A percentile compares a stretch with the other conserved stretches of the same genome.
Conservation (phyloP, 306 rosid species). For the Ormosia emarginata region DNA sequence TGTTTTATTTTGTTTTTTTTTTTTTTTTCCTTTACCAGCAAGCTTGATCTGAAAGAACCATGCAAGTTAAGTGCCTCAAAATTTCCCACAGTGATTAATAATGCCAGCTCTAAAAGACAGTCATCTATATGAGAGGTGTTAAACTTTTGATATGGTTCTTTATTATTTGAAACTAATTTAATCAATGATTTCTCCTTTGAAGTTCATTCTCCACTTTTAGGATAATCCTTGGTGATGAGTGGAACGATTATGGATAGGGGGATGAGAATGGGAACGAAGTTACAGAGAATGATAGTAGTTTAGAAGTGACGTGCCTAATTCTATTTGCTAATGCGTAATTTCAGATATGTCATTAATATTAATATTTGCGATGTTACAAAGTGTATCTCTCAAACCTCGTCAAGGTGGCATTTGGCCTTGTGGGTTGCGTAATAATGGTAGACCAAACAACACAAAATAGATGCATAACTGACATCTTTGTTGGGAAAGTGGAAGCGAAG, state of each 20-base stretch:
- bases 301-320: no score
- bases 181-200: neutral
- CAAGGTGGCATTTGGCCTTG: no score
- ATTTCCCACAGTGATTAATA: neutral
- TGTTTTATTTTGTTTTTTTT: neutral
- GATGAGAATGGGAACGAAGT: neutral
- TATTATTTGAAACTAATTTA: slow-evolving; percentile 11
- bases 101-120: neutral
- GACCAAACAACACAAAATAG: no score
- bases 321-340: no score
- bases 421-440: no score
- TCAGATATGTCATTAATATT: no score
- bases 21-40: neutral
- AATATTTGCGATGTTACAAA: no score
- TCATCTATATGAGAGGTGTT: neutral
- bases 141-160: neutral
- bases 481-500: neutral
- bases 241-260: neutral
- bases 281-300: no score
- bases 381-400: no score
- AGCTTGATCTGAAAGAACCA: slow-evolving; percentile 16
- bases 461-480: no score
- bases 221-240: neutral
- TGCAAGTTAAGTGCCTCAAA: neutral
- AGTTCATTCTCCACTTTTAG: neutral